Percentiles rank a stretch among this genome's conserved stretches.
Evolutionary conservation across 805 yeast genomes (phyloP).

Genomic region (Metschnikowia lunata): DNA sequence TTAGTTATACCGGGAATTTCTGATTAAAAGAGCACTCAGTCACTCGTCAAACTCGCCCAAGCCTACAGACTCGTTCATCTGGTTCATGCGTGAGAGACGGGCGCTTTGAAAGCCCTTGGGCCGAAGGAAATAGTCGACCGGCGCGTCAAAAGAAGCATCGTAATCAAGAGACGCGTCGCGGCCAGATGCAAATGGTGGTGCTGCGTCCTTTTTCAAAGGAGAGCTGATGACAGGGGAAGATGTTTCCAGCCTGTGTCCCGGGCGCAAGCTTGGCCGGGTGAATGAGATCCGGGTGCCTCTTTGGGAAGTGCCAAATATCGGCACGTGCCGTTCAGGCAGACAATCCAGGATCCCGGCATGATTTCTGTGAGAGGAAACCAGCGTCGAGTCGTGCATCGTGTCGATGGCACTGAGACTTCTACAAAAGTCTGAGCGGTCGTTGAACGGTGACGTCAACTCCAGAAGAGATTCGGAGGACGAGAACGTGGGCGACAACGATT

Average conservation of each 20-base stretch:
- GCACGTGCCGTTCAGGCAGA: too few relatives aligned
- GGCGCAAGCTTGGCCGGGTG: conserved; percentile 9
- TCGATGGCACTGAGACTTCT: conserved; percentile 8
- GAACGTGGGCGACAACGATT: conserved; percentile 20
- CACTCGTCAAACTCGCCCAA: neutral
- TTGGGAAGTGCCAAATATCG: too few relatives aligned
- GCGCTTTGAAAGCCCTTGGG: neutral
- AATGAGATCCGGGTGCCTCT: conserved; percentile 2
- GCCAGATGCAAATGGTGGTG: conserved; percentile 1
- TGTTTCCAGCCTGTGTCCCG: conserved; percentile 4
- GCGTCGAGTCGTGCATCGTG: neutral
- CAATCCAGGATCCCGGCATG: too few relatives aligned
- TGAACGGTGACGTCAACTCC: conserved; percentile 23
- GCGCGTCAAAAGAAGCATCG: neutral
- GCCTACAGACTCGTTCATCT: neutral
- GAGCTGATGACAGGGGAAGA: conserved; percentile 34
- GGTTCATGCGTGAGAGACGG: neutral
- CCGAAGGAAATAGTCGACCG: conserved; percentile 2
- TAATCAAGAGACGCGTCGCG: neutral
- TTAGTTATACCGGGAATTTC: too few relatives aligned
- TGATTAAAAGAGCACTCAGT: too few relatives aligned
- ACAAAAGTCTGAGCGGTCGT: conserved; percentile 24
- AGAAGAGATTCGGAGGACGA: conserved; percentile 30
- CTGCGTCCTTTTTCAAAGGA: conserved; percentile 31
- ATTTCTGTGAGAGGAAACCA: too few relatives aligned